Evolutionary conservation across 441 rosid species (phyloP).

Genomic region (Theobroma grandiflorum): DNA sequence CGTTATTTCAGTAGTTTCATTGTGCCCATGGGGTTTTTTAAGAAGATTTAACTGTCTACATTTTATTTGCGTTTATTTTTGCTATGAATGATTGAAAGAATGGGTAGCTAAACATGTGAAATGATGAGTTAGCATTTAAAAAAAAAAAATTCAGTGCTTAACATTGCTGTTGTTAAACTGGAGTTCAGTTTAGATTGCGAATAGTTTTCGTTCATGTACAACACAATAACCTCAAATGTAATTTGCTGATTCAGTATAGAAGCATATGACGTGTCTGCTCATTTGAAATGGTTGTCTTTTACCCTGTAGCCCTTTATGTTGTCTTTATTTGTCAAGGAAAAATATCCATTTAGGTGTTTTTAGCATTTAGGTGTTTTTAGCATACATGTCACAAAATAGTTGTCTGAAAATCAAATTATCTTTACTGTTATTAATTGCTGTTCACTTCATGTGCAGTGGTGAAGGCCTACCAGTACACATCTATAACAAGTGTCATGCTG

Average conservation of each 20-base stretch:
- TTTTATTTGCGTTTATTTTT: not conserved
- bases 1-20: constrained; percentile 1
- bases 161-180: not conserved
- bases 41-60: not conserved
- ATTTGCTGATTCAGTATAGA: not conserved
- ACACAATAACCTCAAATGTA: not conserved
- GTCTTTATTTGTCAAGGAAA: not conserved
- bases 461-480: constrained; percentile 93
- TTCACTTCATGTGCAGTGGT: constrained; percentile 60
- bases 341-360: not conserved
- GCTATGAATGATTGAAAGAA: not conserved
- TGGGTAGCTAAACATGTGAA: not conserved
- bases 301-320: not conserved
- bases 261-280: not conserved
- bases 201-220: not conserved
- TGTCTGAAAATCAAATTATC: not conserved
- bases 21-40: not conserved
- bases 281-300: not conserved
- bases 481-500: constrained; percentile 92
- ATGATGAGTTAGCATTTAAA: not conserved
- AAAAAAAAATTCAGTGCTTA: not conserved
- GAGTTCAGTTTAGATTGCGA: not conserved
- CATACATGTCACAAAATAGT: not conserved
- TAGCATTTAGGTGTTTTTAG: not conserved
- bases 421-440: not conserved